A percentile compares a stretch with the other conserved stretches of the same genome.
Conservation (phyloP, 352 stramenopile species). For the Thalassiosira exigua region DNA sequence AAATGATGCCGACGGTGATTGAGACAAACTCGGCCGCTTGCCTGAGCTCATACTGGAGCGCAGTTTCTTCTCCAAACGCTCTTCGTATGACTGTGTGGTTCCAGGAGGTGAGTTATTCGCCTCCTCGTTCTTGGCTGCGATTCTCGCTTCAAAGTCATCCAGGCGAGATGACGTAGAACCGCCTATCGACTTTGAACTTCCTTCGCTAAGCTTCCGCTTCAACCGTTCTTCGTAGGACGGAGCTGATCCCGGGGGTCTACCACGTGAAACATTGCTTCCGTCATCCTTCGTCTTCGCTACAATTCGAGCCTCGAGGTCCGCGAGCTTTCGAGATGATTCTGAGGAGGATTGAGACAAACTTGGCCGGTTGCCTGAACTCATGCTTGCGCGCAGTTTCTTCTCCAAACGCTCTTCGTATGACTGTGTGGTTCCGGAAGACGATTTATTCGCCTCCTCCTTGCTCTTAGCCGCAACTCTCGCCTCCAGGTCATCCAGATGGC, state of each 20-base stretch:
- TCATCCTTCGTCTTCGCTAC: background rate
- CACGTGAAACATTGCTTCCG: background rate
- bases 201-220: too few species aligned
- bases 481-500: background rate
- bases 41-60: background rate
- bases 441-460: background rate
- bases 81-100: too few species aligned
- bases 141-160: too few species aligned
- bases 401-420: background rate
- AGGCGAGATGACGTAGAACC: too few species aligned
- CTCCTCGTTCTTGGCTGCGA: too few species aligned
- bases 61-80: slow-evolving; percentile 14
- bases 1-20: background rate
- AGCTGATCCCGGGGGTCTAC: background rate
- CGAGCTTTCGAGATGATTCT: background rate
- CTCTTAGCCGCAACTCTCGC: background rate
- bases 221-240: too few species aligned
- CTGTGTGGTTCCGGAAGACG: too few species aligned
- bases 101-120: too few species aligned
- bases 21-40: background rate
- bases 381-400: too few species aligned
- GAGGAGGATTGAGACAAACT: background rate
- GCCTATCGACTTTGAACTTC: too few species aligned
- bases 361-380: too few species aligned
- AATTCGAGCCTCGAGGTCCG: background rate